A percentile compares a stretch with the other conserved stretches of the same genome.
Evolutionary conservation across 768 basidiomycete genomes (phyloP).

Genomic region (Cyclocybe cylindracea): DNA sequence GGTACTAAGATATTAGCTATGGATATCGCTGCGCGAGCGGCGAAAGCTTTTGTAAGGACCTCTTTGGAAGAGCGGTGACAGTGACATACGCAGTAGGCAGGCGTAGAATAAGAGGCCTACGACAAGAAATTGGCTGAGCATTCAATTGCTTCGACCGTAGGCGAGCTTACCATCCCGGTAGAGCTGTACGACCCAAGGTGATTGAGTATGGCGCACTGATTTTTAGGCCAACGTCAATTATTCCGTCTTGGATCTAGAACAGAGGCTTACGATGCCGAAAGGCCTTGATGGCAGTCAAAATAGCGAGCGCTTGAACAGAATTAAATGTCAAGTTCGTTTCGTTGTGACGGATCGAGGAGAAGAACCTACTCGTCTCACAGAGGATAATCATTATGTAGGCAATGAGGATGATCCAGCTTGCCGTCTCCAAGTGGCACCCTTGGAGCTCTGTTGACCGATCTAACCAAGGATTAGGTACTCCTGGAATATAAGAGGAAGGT

Average conservation of each 20-base stretch:
- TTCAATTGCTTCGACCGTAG: not conserved
- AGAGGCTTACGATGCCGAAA: constrained; percentile 35
- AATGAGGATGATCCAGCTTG: too few relatives aligned
- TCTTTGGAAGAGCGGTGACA: constrained; percentile 3
- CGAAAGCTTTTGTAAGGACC: not conserved
- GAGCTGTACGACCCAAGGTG: constrained; percentile 36
- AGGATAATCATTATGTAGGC: too few relatives aligned
- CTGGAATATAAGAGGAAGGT: too few relatives aligned
- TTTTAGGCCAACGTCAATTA: not conserved
- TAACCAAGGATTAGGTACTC: too few relatives aligned
- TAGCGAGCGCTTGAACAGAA: constrained; percentile 30
- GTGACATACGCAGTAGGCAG: constrained; percentile 31
- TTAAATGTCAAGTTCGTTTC: not conserved
- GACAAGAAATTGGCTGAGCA: not conserved
- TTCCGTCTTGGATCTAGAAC: not conserved
- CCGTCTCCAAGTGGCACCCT: too few relatives aligned
- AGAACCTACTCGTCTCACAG: too few relatives aligned
- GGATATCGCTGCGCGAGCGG: constrained; percentile 30
- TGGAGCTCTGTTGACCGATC: too few relatives aligned
- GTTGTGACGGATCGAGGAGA: too few relatives aligned
- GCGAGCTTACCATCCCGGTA: constrained; percentile 37
- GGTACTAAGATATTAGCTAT: constrained; percentile 42
- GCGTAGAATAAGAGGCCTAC: constrained; percentile 43
- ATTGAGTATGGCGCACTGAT: constrained; percentile 34
- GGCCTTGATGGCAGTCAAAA: constrained; percentile 37